Base-by-base conservation (phyloP, 345 rosid genomes). In the Linum tenue region DNA sequence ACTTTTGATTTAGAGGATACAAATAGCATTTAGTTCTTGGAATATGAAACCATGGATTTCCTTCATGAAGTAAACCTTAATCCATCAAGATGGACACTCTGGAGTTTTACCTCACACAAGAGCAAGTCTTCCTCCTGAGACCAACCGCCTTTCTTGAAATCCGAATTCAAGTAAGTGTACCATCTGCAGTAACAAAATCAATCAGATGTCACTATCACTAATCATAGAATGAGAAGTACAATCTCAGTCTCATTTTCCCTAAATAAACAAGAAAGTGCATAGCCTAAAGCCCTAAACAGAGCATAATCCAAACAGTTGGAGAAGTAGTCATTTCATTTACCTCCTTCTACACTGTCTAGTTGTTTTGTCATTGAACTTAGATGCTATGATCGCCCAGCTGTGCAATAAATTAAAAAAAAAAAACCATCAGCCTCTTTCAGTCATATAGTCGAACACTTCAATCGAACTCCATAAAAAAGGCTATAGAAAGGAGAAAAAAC, bases 71-170 rank as follows among this genome's bases (percentile, higher is more conserved):
- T 22, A 5, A 60, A 56, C 65, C 59, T 68, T 65, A 42, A 7
- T 56, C 66, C 41, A 40, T 36, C 37, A 39, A 35, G 9, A 62
- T 35, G 31, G 31, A 22, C 0, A 22, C 1, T 22, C 31, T 22
- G 31, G 31, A 22, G 31, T 48, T 9, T 48, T 62, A 90, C 99
- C 99, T 94, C 96, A 64, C 99, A 94, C 65, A 94, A 77, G 8
- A 94, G 91, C 76, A 86, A 72, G 69, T 94, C 99, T 84, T 90
- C 99, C 73, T 94, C 97, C 7, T 96, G 96, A 57, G 97, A 85
- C 99, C 99, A 94, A 56, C 97, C 99, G 8, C 99, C 99, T 75
- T 86, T 94, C 83, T 90, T 90, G 84, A 94, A 94, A 77, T 94
- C 99, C 55, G 99, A 85, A 76, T 86, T 94, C 67, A 94, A 73